phyloP scores from a whole-genome alignment of 2,329 filamentous ascomycete genomes.

The Corynespora cassiicola region DNA sequence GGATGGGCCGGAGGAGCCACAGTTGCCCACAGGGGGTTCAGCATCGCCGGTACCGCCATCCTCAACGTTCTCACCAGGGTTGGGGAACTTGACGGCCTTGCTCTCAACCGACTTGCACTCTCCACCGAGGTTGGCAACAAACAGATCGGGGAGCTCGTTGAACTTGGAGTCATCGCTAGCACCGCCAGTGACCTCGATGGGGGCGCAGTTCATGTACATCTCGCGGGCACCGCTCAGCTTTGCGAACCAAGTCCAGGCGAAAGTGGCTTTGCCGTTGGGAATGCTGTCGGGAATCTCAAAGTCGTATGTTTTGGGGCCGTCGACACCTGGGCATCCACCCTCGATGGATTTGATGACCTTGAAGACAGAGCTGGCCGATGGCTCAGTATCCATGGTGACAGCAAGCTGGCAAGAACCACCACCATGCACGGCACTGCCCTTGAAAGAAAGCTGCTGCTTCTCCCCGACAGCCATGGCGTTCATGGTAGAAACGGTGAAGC shows the following conservation, averaged over 20 bases:
- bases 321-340: slow-evolving; percentile 78
- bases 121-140: slow-evolving; percentile 72
- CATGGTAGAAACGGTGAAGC: slow-evolving; percentile 38
- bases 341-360: slow-evolving; percentile 90
- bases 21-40: slow-evolving; percentile 25
- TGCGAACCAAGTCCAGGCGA: slow-evolving; percentile 96
- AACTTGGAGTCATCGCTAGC: slow-evolving; percentile 61
- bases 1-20: slow-evolving; percentile 26
- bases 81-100: slow-evolving; percentile 67
- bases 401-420: slow-evolving; percentile 91
- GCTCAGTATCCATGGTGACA: slow-evolving; percentile 70
- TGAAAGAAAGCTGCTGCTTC: slow-evolving; percentile 67
- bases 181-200: slow-evolving; percentile 68
- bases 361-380: slow-evolving; percentile 66
- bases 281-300: slow-evolving; percentile 77
- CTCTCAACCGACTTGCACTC: slow-evolving; percentile 62
- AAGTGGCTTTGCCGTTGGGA: slow-evolving; percentile 75
- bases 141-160: slow-evolving; percentile 72
- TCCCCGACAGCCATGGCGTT: slow-evolving; percentile 68
- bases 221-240: slow-evolving; percentile 80
- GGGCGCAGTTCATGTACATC: slow-evolving; percentile 89
- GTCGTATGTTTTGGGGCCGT: slow-evolving; percentile 64
- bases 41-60: slow-evolving; percentile 31
- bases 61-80: slow-evolving; percentile 67
- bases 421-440: slow-evolving; percentile 79